phyloP scores from a whole-genome alignment of 1,284 basidiomycete species.

The Exobasidium rhododendri region DNA sequence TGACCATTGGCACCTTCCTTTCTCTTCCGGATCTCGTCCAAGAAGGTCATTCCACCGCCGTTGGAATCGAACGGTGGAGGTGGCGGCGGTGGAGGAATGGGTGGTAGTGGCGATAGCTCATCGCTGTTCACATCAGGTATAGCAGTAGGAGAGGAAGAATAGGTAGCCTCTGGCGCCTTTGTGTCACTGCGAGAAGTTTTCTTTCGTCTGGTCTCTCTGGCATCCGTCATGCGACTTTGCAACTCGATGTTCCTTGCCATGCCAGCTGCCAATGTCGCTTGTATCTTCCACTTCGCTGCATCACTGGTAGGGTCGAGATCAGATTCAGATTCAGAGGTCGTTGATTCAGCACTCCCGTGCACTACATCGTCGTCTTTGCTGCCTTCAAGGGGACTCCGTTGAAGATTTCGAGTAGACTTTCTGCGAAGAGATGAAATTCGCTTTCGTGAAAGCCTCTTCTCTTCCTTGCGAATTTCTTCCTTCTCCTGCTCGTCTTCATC shows the following conservation, averaged over 20 bases:
- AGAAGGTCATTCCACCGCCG: conserved; percentile 18
- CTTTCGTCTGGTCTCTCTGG: conserved; percentile 25
- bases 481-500: not conserved
- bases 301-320: conserved; percentile 27
- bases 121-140: conserved; percentile 23
- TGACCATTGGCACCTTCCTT: conserved; percentile 17
- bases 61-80: conserved; percentile 16
- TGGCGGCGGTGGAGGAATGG: conserved; percentile 26
- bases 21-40: conserved; percentile 39
- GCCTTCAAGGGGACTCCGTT: not conserved
- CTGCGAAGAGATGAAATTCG: conserved; percentile 35
- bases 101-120: conserved; percentile 51
- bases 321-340: conserved; percentile 15
- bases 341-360: not conserved
- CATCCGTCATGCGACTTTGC: conserved; percentile 48
- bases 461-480: conserved; percentile 15
- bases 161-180: conserved; percentile 29
- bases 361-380: not conserved
- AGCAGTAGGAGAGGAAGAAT: conserved; percentile 41
- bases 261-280: conserved; percentile 47
- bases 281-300: conserved; percentile 50
- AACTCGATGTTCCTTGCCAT: conserved; percentile 51
- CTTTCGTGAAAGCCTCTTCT: conserved; percentile 19
- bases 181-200: conserved; percentile 14
- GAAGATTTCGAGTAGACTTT: conserved; percentile 20